Percentiles rank a stretch among this genome's conserved stretches.
phyloP scores from a whole-genome alignment of 1,284 basidiomycete species.

The Austroboletus novae-zelandiae region DNA sequence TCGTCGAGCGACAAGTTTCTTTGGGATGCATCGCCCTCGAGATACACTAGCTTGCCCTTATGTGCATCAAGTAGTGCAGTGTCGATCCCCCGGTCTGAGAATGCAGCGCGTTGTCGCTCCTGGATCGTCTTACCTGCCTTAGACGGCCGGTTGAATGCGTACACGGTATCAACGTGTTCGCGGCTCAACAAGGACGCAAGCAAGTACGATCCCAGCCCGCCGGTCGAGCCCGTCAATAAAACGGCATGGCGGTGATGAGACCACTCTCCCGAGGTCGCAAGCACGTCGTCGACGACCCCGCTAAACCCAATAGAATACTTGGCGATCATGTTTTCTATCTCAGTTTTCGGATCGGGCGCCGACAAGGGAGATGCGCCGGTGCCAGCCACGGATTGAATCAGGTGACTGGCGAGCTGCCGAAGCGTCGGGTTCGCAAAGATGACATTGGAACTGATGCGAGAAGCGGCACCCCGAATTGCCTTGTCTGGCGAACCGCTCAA shows the following conservation, averaged over 20 bases:
- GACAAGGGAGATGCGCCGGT: conserved; percentile 2
- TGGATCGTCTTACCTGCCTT: conserved; percentile 9
- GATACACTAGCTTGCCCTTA: conserved; percentile 21
- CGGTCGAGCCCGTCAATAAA: conserved; percentile 33
- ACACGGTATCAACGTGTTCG: conserved; percentile 23
- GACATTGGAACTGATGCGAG: conserved; percentile 24
- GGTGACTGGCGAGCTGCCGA: conserved; percentile 12
- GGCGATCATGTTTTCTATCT: too few relatives aligned
- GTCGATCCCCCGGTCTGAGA: conserved; percentile 34
- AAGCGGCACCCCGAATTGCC: conserved; percentile 4
- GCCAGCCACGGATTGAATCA: conserved; percentile 4
- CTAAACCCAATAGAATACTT: conserved; percentile 13
- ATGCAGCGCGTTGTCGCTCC: conserved; percentile 27
- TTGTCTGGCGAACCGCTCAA: conserved; percentile 11
- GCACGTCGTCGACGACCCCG: neutral
- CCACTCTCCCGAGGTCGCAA: neutral
- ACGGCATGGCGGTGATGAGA: conserved; percentile 11
- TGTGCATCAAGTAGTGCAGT: conserved; percentile 21
- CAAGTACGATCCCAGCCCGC: conserved; percentile 30
- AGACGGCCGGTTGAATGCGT: conserved; percentile 33
- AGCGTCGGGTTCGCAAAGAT: conserved; percentile 31
- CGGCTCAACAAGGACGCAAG: conserved; percentile 22
- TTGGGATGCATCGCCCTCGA: conserved; percentile 28
- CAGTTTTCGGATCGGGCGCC: conserved; percentile 3
- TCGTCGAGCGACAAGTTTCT: conserved; percentile 26